Evolutionary conservation across 2,329 filamentous ascomycete genomes (phyloP), one percentile per base, ranked within the genome.

Genomic region (Cordyceps pruinosa): DNA sequence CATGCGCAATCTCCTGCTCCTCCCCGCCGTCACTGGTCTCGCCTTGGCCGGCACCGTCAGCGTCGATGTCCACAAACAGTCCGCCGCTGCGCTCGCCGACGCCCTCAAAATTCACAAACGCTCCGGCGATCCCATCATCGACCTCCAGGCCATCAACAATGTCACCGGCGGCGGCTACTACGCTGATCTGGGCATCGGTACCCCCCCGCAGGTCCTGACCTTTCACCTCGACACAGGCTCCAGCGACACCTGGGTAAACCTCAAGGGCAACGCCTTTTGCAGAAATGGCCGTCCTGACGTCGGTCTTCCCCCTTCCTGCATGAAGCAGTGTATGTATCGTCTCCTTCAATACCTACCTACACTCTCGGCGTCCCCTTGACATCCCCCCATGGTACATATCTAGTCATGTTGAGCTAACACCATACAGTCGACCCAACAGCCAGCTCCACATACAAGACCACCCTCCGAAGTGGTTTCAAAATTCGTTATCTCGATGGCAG

Each of bases 151-250:
- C 32, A 48, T 76, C 65, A 84, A 85, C 69, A 82, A 81, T 61
- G 64, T 82, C 59, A 77, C 75, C 0, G 77, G 75, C 46, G 81
- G 79, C 34, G 76, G 79, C 15, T 85, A 84, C 70, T 83, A 77
- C 65, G 77, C 79, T 41, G 74, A 81, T 51, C 75, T 86, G 42
- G 70, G 71, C n/a, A 69, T 86, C 42, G 84, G 84, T 50, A 84
- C 82, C 0, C 84, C 84, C 1, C 71, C 73, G 0, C 83, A 86
- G 68, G 67, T 69, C 3, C 67, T 85, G 50, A 73, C 69, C 54
- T 73, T 86, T 63, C 73, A 81, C 54, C 75, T 86, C 60, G 83
- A 86, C 68, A 86, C 83, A 2, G 84, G 83, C 28, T 84, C 80
- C 66, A 83, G 79, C 61, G 84, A 86, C 65, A 77, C 82, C 4